These are phyloP conservation scores for Eurotiales sp. DNA, from an alignment of 2,329 filamentous ascomycete species.

Conservation along the genomic window DNA sequence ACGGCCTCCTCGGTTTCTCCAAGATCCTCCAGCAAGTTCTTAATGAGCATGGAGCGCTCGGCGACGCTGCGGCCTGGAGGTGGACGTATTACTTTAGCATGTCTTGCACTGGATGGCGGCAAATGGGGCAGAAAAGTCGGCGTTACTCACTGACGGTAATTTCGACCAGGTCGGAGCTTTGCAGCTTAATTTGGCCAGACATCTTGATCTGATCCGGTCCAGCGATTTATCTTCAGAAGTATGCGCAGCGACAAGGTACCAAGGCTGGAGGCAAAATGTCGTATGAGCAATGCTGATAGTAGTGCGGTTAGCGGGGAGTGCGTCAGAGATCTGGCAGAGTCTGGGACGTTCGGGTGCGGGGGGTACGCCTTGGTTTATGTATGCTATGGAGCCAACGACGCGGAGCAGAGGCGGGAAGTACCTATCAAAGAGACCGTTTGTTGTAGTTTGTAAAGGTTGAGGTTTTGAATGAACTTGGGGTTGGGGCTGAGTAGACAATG, in stretches of 20 bases:
- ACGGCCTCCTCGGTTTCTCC: conserved; percentile 61
- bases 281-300: background rate
- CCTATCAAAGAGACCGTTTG: too few relatives aligned
- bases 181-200: conserved; percentile 37
- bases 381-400: background rate
- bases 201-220: conserved; percentile 2
- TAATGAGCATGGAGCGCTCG: conserved; percentile 90
- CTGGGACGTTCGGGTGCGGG: too few relatives aligned
- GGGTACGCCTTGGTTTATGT: background rate
- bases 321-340: too few relatives aligned
- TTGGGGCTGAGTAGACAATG: background rate
- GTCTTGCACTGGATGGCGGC: conserved; percentile 52
- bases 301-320: background rate
- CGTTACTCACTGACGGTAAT: conserved; percentile 49
- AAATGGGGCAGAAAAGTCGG: conserved; percentile 42
- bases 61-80: conserved; percentile 72
- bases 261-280: background rate
- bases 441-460: background rate
- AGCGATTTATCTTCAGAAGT: background rate
- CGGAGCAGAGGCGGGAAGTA: too few relatives aligned
- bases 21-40: conserved; percentile 96
- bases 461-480: background rate
- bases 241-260: background rate
- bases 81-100: conserved; percentile 30
- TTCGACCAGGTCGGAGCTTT: conserved; percentile 49